Conservation (phyloP, 2,329 filamentous ascomycete species). For the Stemphylium beticola region DNA sequence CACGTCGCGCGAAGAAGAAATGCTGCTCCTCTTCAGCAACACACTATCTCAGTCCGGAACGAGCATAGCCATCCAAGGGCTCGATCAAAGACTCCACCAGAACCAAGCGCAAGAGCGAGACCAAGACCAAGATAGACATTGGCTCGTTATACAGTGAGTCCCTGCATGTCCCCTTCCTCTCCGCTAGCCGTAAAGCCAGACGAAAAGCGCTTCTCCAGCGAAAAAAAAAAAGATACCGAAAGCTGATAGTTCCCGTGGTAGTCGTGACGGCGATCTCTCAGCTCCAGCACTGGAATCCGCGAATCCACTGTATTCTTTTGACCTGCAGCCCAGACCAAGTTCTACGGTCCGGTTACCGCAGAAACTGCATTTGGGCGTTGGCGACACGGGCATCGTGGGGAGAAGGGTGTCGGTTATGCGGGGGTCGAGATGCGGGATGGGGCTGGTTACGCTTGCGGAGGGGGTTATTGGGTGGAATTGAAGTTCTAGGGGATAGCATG, state of each 20-base stretch:
- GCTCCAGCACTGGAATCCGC: not conserved
- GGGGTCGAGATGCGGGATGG: slow-evolving; percentile 16
- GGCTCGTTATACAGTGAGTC: slow-evolving; percentile 44
- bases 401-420: slow-evolving; percentile 42
- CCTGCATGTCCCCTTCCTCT: not conserved
- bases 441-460: slow-evolving; percentile 33
- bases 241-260: not conserved
- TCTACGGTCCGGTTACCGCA: slow-evolving; percentile 24
- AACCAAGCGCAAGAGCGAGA: slow-evolving; percentile 9
- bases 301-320: slow-evolving; percentile 36
- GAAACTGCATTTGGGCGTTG: slow-evolving; percentile 39
- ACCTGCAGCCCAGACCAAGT: slow-evolving; percentile 12
- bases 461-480: slow-evolving; percentile 47
- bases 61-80: slow-evolving; percentile 37
- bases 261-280: slow-evolving; percentile 43
- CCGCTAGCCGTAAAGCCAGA: too few species aligned
- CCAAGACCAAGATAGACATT: not conserved
- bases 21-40: slow-evolving; percentile 40
- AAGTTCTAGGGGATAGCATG: too few species aligned
- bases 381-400: slow-evolving; percentile 42
- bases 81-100: slow-evolving; percentile 9
- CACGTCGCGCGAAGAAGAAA: slow-evolving; percentile 23
- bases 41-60: slow-evolving; percentile 29
- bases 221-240: not conserved
- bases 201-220: not conserved